These are phyloP conservation scores for Wickerhamomyces mucosus DNA, from an alignment of 805 yeast genomes.

Conservation along the genomic window DNA sequence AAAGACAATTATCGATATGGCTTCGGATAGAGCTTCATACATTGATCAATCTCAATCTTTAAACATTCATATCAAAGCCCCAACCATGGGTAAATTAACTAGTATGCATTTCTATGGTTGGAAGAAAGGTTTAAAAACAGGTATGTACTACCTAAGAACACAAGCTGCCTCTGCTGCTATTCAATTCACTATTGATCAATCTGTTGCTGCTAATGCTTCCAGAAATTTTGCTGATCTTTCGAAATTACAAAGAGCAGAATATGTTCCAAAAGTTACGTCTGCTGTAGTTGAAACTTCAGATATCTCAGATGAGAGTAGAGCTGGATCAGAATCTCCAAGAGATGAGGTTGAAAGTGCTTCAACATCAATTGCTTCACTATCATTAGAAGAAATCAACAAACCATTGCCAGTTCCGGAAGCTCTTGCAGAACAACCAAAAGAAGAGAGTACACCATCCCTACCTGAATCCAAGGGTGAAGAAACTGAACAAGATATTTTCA, in stretches of 20 bases:
- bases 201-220: slow-evolving; percentile 95
- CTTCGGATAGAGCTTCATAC: slow-evolving; percentile 74
- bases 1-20: slow-evolving; percentile 74
- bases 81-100: slow-evolving; percentile 91
- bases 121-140: slow-evolving; percentile 94
- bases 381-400: slow-evolving; percentile 28
- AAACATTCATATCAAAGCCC: slow-evolving; percentile 75
- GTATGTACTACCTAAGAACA: slow-evolving; percentile 92
- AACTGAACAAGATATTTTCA: slow-evolving; percentile 72
- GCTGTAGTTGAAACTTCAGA: slow-evolving; percentile 9
- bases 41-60: slow-evolving; percentile 89
- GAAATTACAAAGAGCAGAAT: slow-evolving; percentile 29
- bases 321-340: slow-evolving; percentile 23
- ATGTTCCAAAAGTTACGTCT: slow-evolving; percentile 19
- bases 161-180: slow-evolving; percentile 96
- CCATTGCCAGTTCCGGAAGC: slow-evolving; percentile 19
- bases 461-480: slow-evolving; percentile 26
- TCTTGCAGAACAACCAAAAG: slow-evolving; percentile 9
- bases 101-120: slow-evolving; percentile 97
- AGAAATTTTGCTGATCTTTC: slow-evolving; percentile 27
- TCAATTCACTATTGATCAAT: slow-evolving; percentile 77
- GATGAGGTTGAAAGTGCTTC: slow-evolving; percentile 23
- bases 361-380: slow-evolving; percentile 29
- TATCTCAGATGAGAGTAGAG: slow-evolving; percentile 11
- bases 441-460: slow-evolving; percentile 21